Base-by-base conservation (phyloP, 140 eudicot genomes). In the Flaveria floridana region DNA sequence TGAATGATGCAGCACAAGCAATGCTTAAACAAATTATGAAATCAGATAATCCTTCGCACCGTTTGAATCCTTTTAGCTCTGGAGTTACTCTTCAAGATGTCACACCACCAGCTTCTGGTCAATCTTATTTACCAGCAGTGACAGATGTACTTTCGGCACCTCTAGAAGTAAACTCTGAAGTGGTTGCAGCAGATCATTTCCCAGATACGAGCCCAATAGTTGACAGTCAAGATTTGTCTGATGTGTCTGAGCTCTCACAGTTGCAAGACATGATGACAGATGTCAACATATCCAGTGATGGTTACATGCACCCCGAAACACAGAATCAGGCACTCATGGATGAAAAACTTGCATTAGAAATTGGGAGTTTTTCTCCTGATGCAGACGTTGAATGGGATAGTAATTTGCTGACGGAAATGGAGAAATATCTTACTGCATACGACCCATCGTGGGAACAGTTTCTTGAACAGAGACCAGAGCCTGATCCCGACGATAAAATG, bases 401-500 rank as follows among this genome's bases (percentile, higher is more conserved):
- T 75, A 50, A 70, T 39, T 68, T 88, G 81, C 74, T 87, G 72
- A 86, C 79, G 25, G 95, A 88, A 47, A 83, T 84, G 83, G 86
- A 79, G 61, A 87, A 82, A 50, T 84, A 80, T 50, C 79, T 85
- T 69, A 68, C 59, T 7, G 68, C 88, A 0, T 80, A 70, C 71
- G 99, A 90, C 9, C 84, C 93, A 1, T 74, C 89, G 25, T 94
- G 94, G 96, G 99, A 94, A 16, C 86, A 81, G 80, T 83, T 85
- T 65, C 82, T 88, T 20, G 80, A 66, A 12, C 88, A 21, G 21
- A 82, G 74, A 79, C 80, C 88, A 3, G 65, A 74, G 20, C 77
- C 72, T 1, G 91, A 82, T 11, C 61, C 68, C 11, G 44, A 67
- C 14, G 96, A 86, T 74, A 87, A 79, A 21, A 78, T 83, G 85